Evolutionary conservation across 2,329 filamentous ascomycete genomes (phyloP).

Genomic region (Penicillium sp.): DNA sequence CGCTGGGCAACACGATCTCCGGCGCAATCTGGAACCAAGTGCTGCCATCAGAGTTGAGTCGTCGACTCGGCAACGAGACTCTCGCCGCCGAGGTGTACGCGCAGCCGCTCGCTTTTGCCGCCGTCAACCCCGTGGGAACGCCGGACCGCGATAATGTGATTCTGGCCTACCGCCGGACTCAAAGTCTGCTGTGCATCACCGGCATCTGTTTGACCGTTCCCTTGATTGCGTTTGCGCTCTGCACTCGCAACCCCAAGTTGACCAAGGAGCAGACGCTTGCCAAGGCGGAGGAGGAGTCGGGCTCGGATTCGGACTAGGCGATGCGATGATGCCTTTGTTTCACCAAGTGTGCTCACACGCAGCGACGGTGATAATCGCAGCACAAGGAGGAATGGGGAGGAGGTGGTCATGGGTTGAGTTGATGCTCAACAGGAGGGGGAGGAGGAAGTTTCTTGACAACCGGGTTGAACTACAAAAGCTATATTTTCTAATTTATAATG

Average conservation of each 20-base stretch:
- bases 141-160: slow-evolving; percentile 41
- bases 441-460: too few species aligned
- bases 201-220: slow-evolving; percentile 46
- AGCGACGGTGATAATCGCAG: too few species aligned
- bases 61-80: slow-evolving; percentile 34
- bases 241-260: slow-evolving; percentile 43
- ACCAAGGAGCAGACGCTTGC: slow-evolving; percentile 38
- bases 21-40: slow-evolving; percentile 59
- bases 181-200: slow-evolving; percentile 46
- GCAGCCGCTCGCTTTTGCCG: slow-evolving; percentile 26
- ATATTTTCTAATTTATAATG: too few species aligned
- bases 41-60: slow-evolving; percentile 44
- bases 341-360: too few species aligned
- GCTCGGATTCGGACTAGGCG: neutral
- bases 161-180: slow-evolving; percentile 41
- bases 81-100: slow-evolving; percentile 39
- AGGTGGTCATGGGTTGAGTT: too few species aligned
- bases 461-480: too few species aligned
- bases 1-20: slow-evolving; percentile 55
- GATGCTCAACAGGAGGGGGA: too few species aligned
- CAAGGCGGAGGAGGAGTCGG: slow-evolving; percentile 1
- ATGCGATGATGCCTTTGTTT: neutral
- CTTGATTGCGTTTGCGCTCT: slow-evolving; percentile 42
- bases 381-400: too few species aligned
- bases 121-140: slow-evolving; percentile 41